These are phyloP conservation scores for Rhizopogon roseolus DNA, from an alignment of 768 basidiomycete species.

Conservation along the genomic window DNA sequence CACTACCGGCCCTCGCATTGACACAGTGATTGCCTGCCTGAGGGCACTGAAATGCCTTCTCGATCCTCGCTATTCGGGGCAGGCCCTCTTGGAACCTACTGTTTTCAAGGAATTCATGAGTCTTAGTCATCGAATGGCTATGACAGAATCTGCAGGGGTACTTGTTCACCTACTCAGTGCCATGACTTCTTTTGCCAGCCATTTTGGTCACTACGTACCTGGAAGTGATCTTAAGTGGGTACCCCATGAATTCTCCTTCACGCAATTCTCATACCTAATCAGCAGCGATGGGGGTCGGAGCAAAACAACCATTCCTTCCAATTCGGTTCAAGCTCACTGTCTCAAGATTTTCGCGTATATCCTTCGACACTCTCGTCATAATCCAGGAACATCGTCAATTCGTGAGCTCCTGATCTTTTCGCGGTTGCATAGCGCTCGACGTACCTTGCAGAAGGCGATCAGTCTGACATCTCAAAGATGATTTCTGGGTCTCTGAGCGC, in stretches of 20 bases:
- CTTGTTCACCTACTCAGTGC: slow-evolving; percentile 73
- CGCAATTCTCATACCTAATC: neutral
- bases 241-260: neutral
- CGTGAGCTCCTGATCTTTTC: slow-evolving; percentile 32
- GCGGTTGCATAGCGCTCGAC: slow-evolving; percentile 4
- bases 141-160: slow-evolving; percentile 74
- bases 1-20: slow-evolving; percentile 41
- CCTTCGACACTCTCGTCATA: slow-evolving; percentile 65
- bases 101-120: slow-evolving; percentile 89
- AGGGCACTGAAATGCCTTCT: slow-evolving; percentile 80
- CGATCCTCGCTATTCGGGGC: slow-evolving; percentile 73
- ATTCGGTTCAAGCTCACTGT: slow-evolving; percentile 54
- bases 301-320: slow-evolving; percentile 29
- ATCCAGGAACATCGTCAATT: slow-evolving; percentile 43
- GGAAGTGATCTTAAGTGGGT: slow-evolving; percentile 18
- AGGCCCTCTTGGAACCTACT: slow-evolving; percentile 71
- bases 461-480: slow-evolving; percentile 55
- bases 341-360: slow-evolving; percentile 80
- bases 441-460: slow-evolving; percentile 40
- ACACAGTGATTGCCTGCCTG: slow-evolving; percentile 56
- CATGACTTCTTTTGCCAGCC: slow-evolving; percentile 50
- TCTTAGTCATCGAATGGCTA: slow-evolving; percentile 83
- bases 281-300: slow-evolving; percentile 25
- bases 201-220: slow-evolving; percentile 25
- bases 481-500: slow-evolving; percentile 60